These are phyloP conservation scores for Cubamyces sp. DNA, from an alignment of 768 basidiomycete species.

Conservation along the genomic window DNA sequence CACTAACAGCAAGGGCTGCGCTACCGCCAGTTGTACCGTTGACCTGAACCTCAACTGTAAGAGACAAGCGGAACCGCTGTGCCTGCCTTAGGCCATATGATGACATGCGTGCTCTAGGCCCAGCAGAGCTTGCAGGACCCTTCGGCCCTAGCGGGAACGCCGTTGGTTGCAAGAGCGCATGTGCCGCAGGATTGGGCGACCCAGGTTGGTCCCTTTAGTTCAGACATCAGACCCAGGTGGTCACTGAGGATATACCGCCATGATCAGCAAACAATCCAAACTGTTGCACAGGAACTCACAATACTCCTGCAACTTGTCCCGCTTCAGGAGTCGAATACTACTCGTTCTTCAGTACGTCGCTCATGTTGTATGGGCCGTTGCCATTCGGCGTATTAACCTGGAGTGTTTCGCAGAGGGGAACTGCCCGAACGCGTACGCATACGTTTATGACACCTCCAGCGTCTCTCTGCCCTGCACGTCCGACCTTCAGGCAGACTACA, in stretches of 20 bases:
- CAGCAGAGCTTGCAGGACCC: conserved; percentile 38
- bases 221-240: too few relatives aligned
- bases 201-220: conserved; percentile 23
- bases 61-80: conserved; percentile 29
- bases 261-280: conserved; percentile 54
- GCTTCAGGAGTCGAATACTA: conserved; percentile 47
- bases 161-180: conserved; percentile 50
- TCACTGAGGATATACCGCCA: neutral
- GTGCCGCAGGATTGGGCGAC: conserved; percentile 44
- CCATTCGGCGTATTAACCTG: neutral
- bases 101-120: conserved; percentile 31
- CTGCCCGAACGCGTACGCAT: conserved; percentile 52
- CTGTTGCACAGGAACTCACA: conserved; percentile 63
- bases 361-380: neutral
- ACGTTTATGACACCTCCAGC: conserved; percentile 53
- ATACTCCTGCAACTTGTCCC: conserved; percentile 60
- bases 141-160: conserved; percentile 40
- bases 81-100: neutral
- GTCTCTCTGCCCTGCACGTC: neutral
- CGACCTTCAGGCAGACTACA: neutral
- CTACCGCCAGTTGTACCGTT: conserved; percentile 39
- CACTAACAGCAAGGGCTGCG: conserved; percentile 37
- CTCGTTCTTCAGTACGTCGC: conserved; percentile 50
- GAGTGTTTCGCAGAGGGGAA: conserved; percentile 39
- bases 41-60: conserved; percentile 40